Evolutionary conservation across 2,329 filamentous ascomycete species (phyloP), one percentile per base, ranked within the genome.

Genomic region (Beauveria sp.): DNA sequence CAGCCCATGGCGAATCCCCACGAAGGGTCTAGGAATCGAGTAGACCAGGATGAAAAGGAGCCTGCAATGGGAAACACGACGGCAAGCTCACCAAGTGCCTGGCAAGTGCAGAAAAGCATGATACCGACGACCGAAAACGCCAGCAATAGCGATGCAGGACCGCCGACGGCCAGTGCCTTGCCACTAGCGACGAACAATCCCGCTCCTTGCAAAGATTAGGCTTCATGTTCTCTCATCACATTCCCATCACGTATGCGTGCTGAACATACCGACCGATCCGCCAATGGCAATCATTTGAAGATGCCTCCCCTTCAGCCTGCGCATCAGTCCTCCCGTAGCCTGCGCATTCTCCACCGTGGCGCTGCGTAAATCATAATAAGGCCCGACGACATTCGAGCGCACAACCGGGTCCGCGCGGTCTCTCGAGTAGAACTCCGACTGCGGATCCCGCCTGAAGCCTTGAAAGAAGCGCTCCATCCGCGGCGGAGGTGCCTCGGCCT

Each of bases 241-340:
- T 22, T 8, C 4, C n/a, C 45, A 22, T 46, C 12, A 10, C 8
- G n/a, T 12, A 43, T 24, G 18, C 5, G n/a, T 24, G 1, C 6
- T 9, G 0, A 34, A 65, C 69, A 12, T 75, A 83, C 87, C 88
- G 68, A 95, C 93, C 8, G 88, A 91, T 47, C 90, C 90, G 66
- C 90, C 90, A 66, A 96, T 93, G 9, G 91, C 91, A 77, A 96
- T 96, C 91, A 96, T 96, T 77, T 95, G 90, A 69, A 96, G 72
- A 77, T 96, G 91, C 62, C 90, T 81, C 24, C 84, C 84, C 75
- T 92, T 91, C 64, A 93, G 74, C 18, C 61, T 54, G 49, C 61
- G 61, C 61, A 62, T 62, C 28, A 62, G 45, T 3, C 56, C 61
- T 1, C 61, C 61, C 7, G 43, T 34, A 8, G 43, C 28, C 22